A percentile compares a stretch with the other conserved stretches of the same genome.
Evolutionary conservation across 2,329 filamentous ascomycete species (phyloP).

Genomic region (Ophiognomonia clavigignenti-juglandacearum): DNA sequence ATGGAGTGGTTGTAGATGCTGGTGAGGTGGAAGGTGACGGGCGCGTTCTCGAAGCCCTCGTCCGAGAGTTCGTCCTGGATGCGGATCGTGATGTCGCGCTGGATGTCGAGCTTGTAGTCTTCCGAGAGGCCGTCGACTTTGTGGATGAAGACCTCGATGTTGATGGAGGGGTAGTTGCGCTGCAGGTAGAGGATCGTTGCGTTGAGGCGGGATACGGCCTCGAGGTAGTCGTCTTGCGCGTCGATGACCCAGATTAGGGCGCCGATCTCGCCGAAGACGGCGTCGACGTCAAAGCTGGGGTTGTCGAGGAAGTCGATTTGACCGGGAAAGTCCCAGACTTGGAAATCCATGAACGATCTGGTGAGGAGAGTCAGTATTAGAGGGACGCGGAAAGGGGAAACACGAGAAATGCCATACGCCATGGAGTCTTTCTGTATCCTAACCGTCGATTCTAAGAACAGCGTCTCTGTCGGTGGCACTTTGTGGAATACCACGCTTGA

Average conservation of each 20-base stretch:
- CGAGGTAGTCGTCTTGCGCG: slow-evolving; percentile 94
- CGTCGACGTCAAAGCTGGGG: slow-evolving; percentile 82
- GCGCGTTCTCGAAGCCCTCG: slow-evolving; percentile 86
- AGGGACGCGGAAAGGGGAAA: background rate
- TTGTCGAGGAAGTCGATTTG: slow-evolving; percentile 88
- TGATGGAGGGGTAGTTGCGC: slow-evolving; percentile 84
- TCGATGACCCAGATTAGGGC: slow-evolving; percentile 96
- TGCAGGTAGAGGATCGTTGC: slow-evolving; percentile 85
- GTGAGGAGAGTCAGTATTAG: background rate
- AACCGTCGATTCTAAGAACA: slow-evolving; percentile 93
- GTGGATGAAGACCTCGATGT: slow-evolving; percentile 98
- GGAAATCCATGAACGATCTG: slow-evolving; percentile 98
- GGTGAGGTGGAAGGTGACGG: slow-evolving; percentile 91
- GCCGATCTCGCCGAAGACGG: slow-evolving; percentile 90
- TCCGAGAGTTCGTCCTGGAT: slow-evolving; percentile 96
- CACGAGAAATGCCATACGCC: slow-evolving; percentile 58
- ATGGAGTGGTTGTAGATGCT: slow-evolving; percentile 97
- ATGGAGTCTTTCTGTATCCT: slow-evolving; percentile 92
- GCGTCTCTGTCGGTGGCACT: slow-evolving; percentile 87
- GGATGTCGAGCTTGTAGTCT: slow-evolving; percentile 93
- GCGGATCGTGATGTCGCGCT: slow-evolving; percentile 91
- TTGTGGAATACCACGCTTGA: slow-evolving; percentile 99
- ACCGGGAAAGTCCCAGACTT: slow-evolving; percentile 96
- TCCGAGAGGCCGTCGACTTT: slow-evolving; percentile 97
- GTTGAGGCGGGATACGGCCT: slow-evolving; percentile 83